phyloP scores from a whole-genome alignment of 2,329 filamentous ascomycete genomes.

The Botryotinia narcissicola region DNA sequence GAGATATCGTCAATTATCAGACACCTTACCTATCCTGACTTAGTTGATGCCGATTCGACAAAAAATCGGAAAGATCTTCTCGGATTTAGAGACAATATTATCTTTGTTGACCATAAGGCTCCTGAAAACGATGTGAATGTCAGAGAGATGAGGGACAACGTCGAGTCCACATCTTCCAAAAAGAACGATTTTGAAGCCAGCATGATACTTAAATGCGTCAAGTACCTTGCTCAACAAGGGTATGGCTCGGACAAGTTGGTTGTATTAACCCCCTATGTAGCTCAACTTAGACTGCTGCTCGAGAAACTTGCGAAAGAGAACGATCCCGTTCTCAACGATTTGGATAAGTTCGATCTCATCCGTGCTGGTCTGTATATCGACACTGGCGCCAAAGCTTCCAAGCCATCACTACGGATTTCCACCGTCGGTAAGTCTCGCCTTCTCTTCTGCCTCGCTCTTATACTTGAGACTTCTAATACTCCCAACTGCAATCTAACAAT shows the following conservation, averaged over 20 bases:
- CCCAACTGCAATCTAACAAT: background rate
- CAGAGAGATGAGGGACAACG: conserved; percentile 49
- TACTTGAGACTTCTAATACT: background rate
- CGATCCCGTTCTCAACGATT: conserved; percentile 65
- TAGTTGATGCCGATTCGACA: conserved; percentile 56
- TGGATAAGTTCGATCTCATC: conserved; percentile 63
- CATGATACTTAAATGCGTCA: conserved; percentile 63
- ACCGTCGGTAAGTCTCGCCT: conserved; percentile 58
- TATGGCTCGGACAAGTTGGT: conserved; percentile 65
- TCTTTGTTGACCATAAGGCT: conserved; percentile 64
- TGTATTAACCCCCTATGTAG: conserved; percentile 69
- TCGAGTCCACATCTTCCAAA: conserved; percentile 50
- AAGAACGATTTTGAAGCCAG: conserved; percentile 63
- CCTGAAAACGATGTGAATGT: conserved; percentile 50
- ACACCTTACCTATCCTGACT: conserved; percentile 58
- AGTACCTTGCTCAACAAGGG: conserved; percentile 68
- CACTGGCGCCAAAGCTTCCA: conserved; percentile 51
- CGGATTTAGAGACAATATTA: conserved; percentile 58
- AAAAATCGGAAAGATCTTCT: conserved; percentile 46
- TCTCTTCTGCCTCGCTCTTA: background rate
- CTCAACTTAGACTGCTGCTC: conserved; percentile 59
- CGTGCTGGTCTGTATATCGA: conserved; percentile 56
- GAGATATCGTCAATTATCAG: conserved; percentile 62
- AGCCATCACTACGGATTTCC: conserved; percentile 57
- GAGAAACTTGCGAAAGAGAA: conserved; percentile 53